Percentiles rank a stretch among this genome's conserved stretches.
phyloP scores from a whole-genome alignment of 176 grass and related monocot species.

The Avena eriantha region DNA sequence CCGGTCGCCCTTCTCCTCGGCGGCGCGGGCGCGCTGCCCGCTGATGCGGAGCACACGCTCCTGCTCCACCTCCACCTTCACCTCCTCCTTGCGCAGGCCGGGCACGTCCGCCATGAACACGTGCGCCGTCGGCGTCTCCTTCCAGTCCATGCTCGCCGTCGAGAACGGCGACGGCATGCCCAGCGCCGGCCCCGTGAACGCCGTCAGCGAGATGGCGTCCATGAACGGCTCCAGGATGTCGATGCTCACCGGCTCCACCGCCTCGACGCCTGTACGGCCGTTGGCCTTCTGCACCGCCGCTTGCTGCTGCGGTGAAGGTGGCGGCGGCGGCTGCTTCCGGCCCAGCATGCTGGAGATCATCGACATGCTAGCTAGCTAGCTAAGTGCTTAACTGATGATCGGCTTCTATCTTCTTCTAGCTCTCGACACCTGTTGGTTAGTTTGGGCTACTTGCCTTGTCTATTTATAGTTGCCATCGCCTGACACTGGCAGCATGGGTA shows the following conservation, averaged over 20 bases:
- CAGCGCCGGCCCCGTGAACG: constrained; percentile 28
- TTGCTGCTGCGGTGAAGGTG: neutral
- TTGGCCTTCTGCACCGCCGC: neutral
- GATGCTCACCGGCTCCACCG: constrained; percentile 32
- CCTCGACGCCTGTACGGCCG: neutral
- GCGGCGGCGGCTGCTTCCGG: constrained; percentile 31
- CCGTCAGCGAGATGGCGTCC: constrained; percentile 42
- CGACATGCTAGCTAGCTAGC: constrained; percentile 38
- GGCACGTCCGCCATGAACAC: constrained; percentile 81
- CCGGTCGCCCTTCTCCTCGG: constrained; percentile 60
- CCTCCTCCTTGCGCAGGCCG: constrained; percentile 57
- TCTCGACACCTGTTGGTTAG: neutral
- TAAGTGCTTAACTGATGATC: neutral
- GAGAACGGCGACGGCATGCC: constrained; percentile 50
- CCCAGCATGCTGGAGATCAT: constrained; percentile 55
- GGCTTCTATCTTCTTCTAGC: constrained; percentile 13
- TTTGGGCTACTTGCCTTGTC: constrained; percentile 15
- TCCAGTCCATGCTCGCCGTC: constrained; percentile 75
- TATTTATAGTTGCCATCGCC: constrained; percentile 21
- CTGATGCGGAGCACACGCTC: constrained; percentile 67
- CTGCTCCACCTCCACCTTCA: constrained; percentile 79
- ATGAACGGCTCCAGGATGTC: constrained; percentile 47
- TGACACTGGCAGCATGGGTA: neutral
- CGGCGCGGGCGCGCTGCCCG: constrained; percentile 53
- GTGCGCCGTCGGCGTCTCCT: constrained; percentile 72